A percentile compares a stretch with the other conserved stretches of the same genome.
Conservation (phyloP, 805 yeast genomes). For the Ogataea naganishii region DNA sequence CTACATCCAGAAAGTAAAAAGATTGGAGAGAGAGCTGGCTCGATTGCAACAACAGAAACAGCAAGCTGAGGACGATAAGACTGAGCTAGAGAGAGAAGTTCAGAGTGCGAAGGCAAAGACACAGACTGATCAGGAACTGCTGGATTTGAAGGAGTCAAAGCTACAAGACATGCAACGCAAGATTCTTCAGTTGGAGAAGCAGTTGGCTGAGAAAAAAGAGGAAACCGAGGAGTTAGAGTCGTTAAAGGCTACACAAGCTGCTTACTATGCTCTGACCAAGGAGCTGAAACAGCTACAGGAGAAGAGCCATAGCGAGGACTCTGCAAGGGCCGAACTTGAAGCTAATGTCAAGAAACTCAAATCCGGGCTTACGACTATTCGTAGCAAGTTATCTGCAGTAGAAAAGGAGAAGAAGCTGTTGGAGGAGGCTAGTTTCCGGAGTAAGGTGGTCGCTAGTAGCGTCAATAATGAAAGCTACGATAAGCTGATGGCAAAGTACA, state of each 20-base stretch:
- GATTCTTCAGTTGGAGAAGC: slow-evolving; percentile 18
- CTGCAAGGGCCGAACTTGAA: slow-evolving; percentile 17
- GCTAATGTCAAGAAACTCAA: slow-evolving; percentile 1
- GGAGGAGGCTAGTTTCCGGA: too few relatives aligned
- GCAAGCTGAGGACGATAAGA: slow-evolving; percentile 19
- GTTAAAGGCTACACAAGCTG: slow-evolving; percentile 7
- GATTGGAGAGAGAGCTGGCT: slow-evolving; percentile 47
- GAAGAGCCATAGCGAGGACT: slow-evolving; percentile 17
- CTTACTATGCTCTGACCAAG: slow-evolving; percentile 12
- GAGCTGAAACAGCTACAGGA: slow-evolving; percentile 17
- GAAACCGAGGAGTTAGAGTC: slow-evolving; percentile 15
- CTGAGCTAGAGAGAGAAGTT: slow-evolving; percentile 20
- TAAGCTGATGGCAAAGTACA: slow-evolving; percentile 20
- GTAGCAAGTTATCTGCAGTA: background rate
- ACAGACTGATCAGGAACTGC: slow-evolving; percentile 30
- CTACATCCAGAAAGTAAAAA: slow-evolving; percentile 49
- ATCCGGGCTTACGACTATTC: background rate
- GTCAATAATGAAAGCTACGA: slow-evolving; percentile 17
- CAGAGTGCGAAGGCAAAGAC: slow-evolving; percentile 16
- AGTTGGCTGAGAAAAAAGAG: slow-evolving; percentile 7
- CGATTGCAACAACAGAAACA: slow-evolving; percentile 29
- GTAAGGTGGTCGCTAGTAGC: too few relatives aligned
- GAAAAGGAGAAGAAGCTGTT: slow-evolving; percentile 3
- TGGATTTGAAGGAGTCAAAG: slow-evolving; percentile 38
- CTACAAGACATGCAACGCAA: slow-evolving; percentile 26